Conservation (phyloP, 2,329 filamentous ascomycete genomes). For the Sphaerostilbella broomeana region DNA sequence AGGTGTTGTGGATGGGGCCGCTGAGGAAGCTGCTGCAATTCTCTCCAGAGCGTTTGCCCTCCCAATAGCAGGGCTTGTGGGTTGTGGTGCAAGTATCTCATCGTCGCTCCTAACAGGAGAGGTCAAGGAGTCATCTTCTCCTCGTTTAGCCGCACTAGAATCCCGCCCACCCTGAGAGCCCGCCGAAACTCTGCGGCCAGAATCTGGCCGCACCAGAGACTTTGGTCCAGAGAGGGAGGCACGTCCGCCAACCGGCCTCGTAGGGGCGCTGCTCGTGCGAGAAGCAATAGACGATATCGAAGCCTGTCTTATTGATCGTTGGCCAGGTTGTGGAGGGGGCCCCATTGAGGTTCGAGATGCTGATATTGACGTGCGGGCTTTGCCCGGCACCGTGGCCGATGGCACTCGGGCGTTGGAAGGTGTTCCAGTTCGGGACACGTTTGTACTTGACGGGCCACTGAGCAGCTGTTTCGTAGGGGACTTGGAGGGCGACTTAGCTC, state of each 20-base stretch:
- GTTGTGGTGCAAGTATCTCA: conserved; percentile 43
- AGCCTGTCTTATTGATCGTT: conserved; percentile 37
- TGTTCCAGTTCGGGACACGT: conserved; percentile 58
- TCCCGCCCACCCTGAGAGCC: conserved; percentile 41
- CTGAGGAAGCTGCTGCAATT: conserved; percentile 35
- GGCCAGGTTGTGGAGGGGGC: conserved; percentile 48
- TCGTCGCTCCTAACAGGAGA: conserved; percentile 48
- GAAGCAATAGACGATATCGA: conserved; percentile 37
- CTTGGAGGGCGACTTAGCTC: conserved; percentile 11
- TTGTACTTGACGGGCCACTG: conserved; percentile 47
- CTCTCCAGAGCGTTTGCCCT: conserved; percentile 47
- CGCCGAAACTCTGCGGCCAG: conserved; percentile 39
- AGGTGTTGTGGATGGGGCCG: conserved; percentile 25
- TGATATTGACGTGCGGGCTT: conserved; percentile 50
- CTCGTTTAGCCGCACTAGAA: conserved; percentile 28
- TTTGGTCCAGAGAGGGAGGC: conserved; percentile 33
- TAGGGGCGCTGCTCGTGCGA: conserved; percentile 25
- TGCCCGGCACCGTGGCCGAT: conserved; percentile 39
- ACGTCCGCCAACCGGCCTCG: conserved; percentile 37
- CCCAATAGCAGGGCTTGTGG: conserved; percentile 44
- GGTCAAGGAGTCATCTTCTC: conserved; percentile 25
- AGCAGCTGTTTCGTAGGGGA: conserved; percentile 47
- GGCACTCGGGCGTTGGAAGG: conserved; percentile 49
- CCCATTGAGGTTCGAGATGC: conserved; percentile 59
- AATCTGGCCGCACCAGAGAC: conserved; percentile 30